Percentiles rank a stretch among this genome's conserved stretches.
These are phyloP conservation scores for Peronospora destructor DNA, from an alignment of 352 stramenopile genomes.

Conservation along the genomic window DNA sequence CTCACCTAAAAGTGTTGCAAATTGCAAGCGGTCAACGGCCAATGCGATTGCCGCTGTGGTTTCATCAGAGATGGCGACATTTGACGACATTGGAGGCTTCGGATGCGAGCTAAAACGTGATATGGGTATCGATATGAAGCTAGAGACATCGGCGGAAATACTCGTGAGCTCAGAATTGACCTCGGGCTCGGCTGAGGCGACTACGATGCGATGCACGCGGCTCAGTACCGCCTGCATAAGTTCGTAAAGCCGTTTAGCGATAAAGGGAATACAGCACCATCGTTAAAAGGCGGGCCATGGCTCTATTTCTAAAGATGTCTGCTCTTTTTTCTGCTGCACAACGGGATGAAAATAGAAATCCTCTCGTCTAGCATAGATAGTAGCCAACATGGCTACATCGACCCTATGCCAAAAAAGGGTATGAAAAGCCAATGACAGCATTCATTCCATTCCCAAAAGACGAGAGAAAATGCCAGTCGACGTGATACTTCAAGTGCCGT, in stretches of 20 bases:
- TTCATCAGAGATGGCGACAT: not conserved
- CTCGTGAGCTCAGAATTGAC: not conserved
- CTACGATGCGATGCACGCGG: slow-evolving; percentile 64
- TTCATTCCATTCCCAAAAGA: not conserved
- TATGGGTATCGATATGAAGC: not conserved
- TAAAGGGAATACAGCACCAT: too few species aligned
- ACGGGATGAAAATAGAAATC: too few species aligned
- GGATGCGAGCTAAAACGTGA: not conserved
- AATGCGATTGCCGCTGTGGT: slow-evolving; percentile 33
- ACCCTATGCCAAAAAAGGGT: too few species aligned
- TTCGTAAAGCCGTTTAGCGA: too few species aligned
- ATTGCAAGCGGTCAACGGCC: slow-evolving; percentile 61
- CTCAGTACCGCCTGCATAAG: slow-evolving; percentile 73
- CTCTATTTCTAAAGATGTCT: too few species aligned
- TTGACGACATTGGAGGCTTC: slow-evolving; percentile 1
- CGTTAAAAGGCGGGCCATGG: too few species aligned
- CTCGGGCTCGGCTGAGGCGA: slow-evolving; percentile 18
- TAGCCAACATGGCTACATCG: not conserved
- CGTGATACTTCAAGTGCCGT: slow-evolving; percentile 17
- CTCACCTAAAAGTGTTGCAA: slow-evolving; percentile 65
- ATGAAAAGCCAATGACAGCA: not conserved
- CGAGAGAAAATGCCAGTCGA: slow-evolving; percentile 15
- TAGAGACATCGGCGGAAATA: not conserved
- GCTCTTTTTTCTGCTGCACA: too few species aligned
- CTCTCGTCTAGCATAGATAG: too few species aligned